These are phyloP conservation scores for Trametes hirsuta DNA, from an alignment of 1,284 basidiomycete species.

Conservation along the genomic window DNA sequence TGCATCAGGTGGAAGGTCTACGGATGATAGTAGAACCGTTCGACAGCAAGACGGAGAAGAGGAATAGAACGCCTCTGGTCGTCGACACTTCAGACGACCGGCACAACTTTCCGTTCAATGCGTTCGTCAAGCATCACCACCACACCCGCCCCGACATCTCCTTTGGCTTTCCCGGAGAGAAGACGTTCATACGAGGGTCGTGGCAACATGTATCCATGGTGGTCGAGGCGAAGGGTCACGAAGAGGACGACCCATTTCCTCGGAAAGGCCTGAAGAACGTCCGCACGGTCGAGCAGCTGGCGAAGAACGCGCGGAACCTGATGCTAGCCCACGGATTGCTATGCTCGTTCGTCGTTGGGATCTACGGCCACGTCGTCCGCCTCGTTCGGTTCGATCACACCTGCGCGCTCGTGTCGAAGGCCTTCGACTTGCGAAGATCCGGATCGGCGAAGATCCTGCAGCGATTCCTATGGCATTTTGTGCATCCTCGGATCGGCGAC, in stretches of 20 bases:
- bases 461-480: slow-evolving; percentile 15
- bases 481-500: slow-evolving; percentile 5
- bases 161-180: too few species aligned
- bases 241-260: background rate
- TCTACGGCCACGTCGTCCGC: slow-evolving; percentile 12
- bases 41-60: too few species aligned
- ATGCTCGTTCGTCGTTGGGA: slow-evolving; percentile 13
- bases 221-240: background rate
- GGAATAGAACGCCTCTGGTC: too few species aligned
- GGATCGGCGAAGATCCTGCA: background rate
- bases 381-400: slow-evolving; percentile 19
- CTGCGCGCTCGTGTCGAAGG: slow-evolving; percentile 3
- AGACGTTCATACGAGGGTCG: background rate
- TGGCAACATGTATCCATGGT: slow-evolving; percentile 3
- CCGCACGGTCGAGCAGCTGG: slow-evolving; percentile 1
- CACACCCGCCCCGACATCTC: too few species aligned
- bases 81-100: too few species aligned
- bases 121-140: too few species aligned
- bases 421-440: background rate
- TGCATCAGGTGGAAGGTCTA: too few species aligned
- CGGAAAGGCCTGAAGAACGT: background rate
- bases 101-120: too few species aligned
- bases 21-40: too few species aligned
- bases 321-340: slow-evolving; percentile 7
- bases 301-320: slow-evolving; percentile 11